Evolutionary conservation across 148 eudicot genomes (phyloP), one percentile per base, ranked within the genome.

Genomic region (Rhododendron simsii): DNA sequence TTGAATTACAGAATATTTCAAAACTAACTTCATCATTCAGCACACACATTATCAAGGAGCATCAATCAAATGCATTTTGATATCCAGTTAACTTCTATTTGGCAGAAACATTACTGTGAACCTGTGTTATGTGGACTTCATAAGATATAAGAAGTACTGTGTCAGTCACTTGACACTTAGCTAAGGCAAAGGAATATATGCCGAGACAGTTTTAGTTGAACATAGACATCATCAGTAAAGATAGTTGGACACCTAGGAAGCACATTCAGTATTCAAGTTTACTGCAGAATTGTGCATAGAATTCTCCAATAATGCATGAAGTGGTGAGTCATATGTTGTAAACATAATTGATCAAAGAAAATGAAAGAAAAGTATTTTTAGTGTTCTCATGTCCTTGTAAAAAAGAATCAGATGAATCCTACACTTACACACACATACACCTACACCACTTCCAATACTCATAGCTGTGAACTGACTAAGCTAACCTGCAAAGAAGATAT

Each of bases 401-500:
- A 13, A 69, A 8, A 12, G 12, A 69, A 69, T 30, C 39, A 4
- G 37, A 69, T 69, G 28, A 41, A 41, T 23, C n/a, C 23, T 8
- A 39, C 7, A 44, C 5, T 48, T 71, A 6, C 7, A 37, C 7
- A 4, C 75, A 28, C 9, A n/a, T n/a, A 26, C 4, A 11, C 18
- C 37, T 26, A 69, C 16, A 3, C 75, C 18, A 69, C 37, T 39
- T 26, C 14, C 18, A 4, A 28, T 28, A 3, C 37, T 69, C 75
- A 69, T 69, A 10, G 37, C 37, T 69, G 75, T 69, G 39, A 30
- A 28, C 75, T 10, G 11, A 78, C 33, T 50, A 47, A 59, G 89
- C 92, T 14, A 41, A 96, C 99, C 95, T 96, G 99, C 92, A 97
- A 89, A 87, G 98, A 94, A 77, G 99, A 95, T 87, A 97, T 90